Conservation (phyloP, 208 protist species). For the Acanthamoeba divionensis region DNA sequence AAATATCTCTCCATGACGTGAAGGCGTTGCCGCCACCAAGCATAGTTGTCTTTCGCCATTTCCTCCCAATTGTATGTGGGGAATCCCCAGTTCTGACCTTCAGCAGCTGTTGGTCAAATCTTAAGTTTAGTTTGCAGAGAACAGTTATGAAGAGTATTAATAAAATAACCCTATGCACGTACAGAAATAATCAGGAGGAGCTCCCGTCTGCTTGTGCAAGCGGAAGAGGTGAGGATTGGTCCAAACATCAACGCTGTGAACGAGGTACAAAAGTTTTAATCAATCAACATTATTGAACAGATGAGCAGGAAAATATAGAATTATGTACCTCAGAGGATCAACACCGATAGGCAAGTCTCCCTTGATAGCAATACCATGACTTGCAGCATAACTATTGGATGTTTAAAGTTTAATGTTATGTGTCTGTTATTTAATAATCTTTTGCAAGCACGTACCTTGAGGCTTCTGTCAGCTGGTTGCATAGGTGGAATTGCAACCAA, state of each 20-base stretch:
- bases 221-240: constrained; percentile 67
- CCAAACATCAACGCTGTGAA: constrained; percentile 73
- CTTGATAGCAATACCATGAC: constrained; percentile 76
- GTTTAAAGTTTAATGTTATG: neutral
- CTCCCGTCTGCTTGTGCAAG: constrained; percentile 71
- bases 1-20: constrained; percentile 49
- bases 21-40: constrained; percentile 72
- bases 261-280: too few species aligned
- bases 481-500: constrained; percentile 77
- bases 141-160: neutral
- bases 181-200: constrained; percentile 80
- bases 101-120: neutral
- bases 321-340: constrained; percentile 47
- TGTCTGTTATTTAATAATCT: too few species aligned
- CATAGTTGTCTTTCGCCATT: constrained; percentile 78
- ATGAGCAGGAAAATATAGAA: too few species aligned
- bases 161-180: neutral
- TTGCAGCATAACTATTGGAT: constrained; percentile 51
- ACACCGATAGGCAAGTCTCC: constrained; percentile 86
- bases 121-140: neutral
- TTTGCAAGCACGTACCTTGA: constrained; percentile 29
- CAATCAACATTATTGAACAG: too few species aligned
- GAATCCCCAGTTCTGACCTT: constrained; percentile 86
- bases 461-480: constrained; percentile 69
- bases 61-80: constrained; percentile 85